Evolutionary conservation across 148 eudicot genomes (phyloP).

Genomic region (Vaccinium myrtillus): DNA sequence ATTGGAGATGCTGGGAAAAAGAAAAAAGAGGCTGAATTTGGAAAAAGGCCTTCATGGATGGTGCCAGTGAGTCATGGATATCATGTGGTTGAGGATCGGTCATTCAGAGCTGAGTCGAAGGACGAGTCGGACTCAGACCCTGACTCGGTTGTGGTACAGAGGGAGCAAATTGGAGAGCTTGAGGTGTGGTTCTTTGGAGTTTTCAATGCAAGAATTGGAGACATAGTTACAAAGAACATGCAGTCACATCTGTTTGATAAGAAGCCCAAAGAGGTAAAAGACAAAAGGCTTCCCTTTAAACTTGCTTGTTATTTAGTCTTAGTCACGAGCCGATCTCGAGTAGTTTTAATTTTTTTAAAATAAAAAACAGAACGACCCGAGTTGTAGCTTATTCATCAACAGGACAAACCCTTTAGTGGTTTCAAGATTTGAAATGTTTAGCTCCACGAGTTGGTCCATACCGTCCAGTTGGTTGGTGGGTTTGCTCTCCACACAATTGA

Average conservation of each 20-base stretch:
- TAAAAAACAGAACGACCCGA: neutral
- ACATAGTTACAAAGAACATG: conserved; percentile 44
- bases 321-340: neutral
- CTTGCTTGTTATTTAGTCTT: neutral
- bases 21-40: conserved; percentile 22
- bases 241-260: conserved; percentile 55
- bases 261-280: conserved; percentile 51
- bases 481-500: too few relatives aligned
- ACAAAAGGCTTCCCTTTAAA: neutral
- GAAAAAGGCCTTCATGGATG: conserved; percentile 60
- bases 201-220: conserved; percentile 39
- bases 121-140: conserved; percentile 18
- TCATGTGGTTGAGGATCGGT: conserved; percentile 43
- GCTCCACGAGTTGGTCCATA: too few relatives aligned
- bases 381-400: neutral
- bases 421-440: too few relatives aligned
- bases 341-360: neutral
- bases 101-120: conserved; percentile 12
- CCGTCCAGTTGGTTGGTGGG: too few relatives aligned
- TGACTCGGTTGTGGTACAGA: conserved; percentile 55
- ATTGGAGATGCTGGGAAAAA: conserved; percentile 14
- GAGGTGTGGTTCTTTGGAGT: conserved; percentile 74
- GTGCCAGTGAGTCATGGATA: conserved; percentile 61
- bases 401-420: too few relatives aligned
- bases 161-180: conserved; percentile 51